Base-by-base conservation (phyloP, 345 rosid species). In the Ceriops decandra region DNA sequence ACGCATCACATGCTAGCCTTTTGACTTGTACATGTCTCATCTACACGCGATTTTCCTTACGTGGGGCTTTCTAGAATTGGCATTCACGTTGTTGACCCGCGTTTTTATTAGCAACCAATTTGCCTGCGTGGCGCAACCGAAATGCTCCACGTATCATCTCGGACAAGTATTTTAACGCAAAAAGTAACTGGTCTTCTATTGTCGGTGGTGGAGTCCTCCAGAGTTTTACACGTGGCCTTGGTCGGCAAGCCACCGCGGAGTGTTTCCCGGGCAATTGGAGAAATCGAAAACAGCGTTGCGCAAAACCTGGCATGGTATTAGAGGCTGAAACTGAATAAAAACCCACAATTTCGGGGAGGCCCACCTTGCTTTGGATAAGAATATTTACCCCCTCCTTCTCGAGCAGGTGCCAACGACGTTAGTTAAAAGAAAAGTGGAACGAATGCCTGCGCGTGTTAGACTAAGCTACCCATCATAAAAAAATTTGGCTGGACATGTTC, bases 121-220 rank as follows among this genome's bases (percentile, higher is more conserved):
- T 42, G 17, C 19, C 0, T 13, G 3, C 49, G 49, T 13, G 49
- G 49, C 49, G 0, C 17, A 42, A 42, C 49, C 0, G 1, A 42
- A 13, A 1, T 42, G 3, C 49, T 42, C 49, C 49, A 42, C 49
- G 49, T 42, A 11, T 42, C 49, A 42, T 9, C 28, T 56, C 16
- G 59, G 28, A 56, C 30, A 56, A 22, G 4, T 52, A n/a, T 7
- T 54, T 7, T 54, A 54, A 54, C 27, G 58, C 24, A 9, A 54
- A 52, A 22, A 56, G 17, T 9, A 1, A 0, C 1, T 1, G 17
- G 28, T 42, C 24, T 9, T 36, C 9, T 27, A 1, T 2, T 32
- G 79, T 71, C 72, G 79, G 75, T 76, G 75, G 36, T 6, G 22
- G 13, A 54, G 1, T 8, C 60, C 13, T 7, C 19, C 5, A 22